Percentiles rank a stretch among this genome's conserved stretches.
Evolutionary conservation across 208 protist species (phyloP).

Genomic region (Acanthamoeba royreba): DNA sequence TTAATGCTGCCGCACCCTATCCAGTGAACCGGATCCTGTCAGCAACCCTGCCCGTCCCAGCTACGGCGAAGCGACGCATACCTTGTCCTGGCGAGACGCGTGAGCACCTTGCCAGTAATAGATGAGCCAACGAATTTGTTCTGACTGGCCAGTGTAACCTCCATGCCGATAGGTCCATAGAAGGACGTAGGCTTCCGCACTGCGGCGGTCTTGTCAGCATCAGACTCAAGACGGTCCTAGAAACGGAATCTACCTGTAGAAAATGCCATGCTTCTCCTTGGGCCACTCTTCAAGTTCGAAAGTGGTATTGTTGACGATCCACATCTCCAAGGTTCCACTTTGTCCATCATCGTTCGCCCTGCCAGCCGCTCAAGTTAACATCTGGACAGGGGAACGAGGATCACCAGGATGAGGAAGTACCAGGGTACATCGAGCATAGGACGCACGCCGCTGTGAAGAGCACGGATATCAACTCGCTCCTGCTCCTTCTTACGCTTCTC

Average conservation of each 20-base stretch:
- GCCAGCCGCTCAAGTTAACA: background rate
- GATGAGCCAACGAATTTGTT: background rate
- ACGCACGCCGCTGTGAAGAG: conserved; percentile 7
- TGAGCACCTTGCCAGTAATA: conserved; percentile 63
- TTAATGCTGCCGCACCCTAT: conserved; percentile 11
- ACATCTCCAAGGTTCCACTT: background rate
- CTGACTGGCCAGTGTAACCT: background rate
- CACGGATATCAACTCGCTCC: background rate
- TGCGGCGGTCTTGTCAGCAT: too few species aligned
- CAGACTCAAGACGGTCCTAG: background rate
- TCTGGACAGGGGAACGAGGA: background rate
- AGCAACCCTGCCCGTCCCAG: background rate
- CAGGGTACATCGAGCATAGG: background rate
- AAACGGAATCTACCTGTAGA: conserved; percentile 18
- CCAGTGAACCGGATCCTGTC: background rate
- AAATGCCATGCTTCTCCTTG: conserved; percentile 10
- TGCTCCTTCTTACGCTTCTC: conserved; percentile 40
- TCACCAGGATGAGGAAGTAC: background rate
- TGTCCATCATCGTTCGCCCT: conserved; percentile 29
- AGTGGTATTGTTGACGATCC: conserved; percentile 40
- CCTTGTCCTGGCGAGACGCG: conserved; percentile 23
- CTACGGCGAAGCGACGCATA: background rate
- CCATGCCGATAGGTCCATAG: conserved; percentile 41
- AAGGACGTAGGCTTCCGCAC: conserved; percentile 54
- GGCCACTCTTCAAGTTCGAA: conserved; percentile 15